Evolutionary conservation across 2,329 filamentous ascomycete species (phyloP), one percentile per base, ranked within the genome.

Genomic region (Chaetomiaceae sp.): DNA sequence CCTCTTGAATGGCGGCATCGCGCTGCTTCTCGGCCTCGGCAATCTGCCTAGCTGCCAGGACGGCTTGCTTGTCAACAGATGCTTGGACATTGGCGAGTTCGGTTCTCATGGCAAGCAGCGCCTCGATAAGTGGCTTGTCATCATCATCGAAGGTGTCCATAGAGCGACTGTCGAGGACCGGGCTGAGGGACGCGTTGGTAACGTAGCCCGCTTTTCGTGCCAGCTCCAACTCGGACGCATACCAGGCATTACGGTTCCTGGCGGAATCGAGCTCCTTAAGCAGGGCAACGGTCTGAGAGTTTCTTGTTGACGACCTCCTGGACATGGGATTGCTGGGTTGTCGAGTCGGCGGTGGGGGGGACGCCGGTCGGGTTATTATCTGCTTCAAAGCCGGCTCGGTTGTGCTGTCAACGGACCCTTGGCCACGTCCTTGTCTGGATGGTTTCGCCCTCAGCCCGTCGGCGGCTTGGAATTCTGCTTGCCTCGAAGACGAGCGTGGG

Each of bases 11-110:
- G n/a, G 93, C 93, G 35, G 86, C 84, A 68, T 99, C 93, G 44
- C 95, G 81, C 71, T 99, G 93, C 65, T 88, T 91, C 66, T 99
- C 93, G 1, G 95, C 86, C 65, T 96, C 91, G 2, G 92, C 91
- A 55, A 99, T 91, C 55, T 92, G 83, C 66, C 86, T 91, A 0
- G 91, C 89, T 8, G 93, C 91, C 50, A 89, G 73, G 7, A 89
- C 76, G 12, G 90, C 87, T 70, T 97, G 93, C 59, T 89, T 83
- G 60, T 96, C 91, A 44, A 99, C 87, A 0, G 90, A 89, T 13
- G 76, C 82, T 66, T 99, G 95, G 38, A 99, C 91, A 55, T 91
- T 93, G 20, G 86, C 81, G 12, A 99, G 75, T 64, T 99, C 93
- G 6, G 85, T 81, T 53, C 89, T 85, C 90, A 99, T 96, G 17